Base-by-base conservation (phyloP, 1,139 yeast species). In the Debaryomyces sp. region DNA sequence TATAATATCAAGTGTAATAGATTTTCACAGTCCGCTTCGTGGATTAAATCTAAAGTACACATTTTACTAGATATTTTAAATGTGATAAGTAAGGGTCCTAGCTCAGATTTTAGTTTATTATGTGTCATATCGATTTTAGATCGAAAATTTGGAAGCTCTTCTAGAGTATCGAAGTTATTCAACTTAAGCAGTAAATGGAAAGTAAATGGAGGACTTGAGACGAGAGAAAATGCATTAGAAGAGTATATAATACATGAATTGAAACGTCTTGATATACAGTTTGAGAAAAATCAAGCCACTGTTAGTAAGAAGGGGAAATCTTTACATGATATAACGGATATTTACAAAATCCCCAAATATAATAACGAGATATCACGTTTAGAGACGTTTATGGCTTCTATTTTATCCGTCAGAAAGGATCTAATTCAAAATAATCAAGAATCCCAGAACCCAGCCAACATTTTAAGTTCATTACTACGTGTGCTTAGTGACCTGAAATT, bases 1-100 rank as follows among this genome's bases (percentile, higher is more conserved):
- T 74, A 69, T 53, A 82, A 81, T 0, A 61, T 82, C 5, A 68
- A 72, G 4, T 66, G 71, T 37, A 69, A 72, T 44, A 77, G 76
- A 51, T 66, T 83, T 30, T 71, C 79, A 1, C 70, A 78, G 24
- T 68, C 77, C 1, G 80, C 81, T 3, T 66, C 73, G 10, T 86
- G 91, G 91, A 57, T 77, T 9, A 69, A 73, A 5, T 74, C 82
- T 15, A 70, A 74, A 27, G 67, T 83, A 0, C 81, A 78, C 50
- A 62, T 78, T 35, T 63, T 85, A 10, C 57, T 85, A 18, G 82
- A 83, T 50, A 64, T 84, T 22, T 58, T 85, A 48, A 76, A 73
- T 51, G 66, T 84, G 0, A 38, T 74, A 2, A 63, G 62, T 15
- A 58, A 61, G 13, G 67, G 67, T 5, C 51, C 62, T 3, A 71